Percentiles rank a stretch among this genome's conserved stretches.
Evolutionary conservation across 2,329 filamentous ascomycete genomes (phyloP).

Genomic region (Talaromyces sp.): DNA sequence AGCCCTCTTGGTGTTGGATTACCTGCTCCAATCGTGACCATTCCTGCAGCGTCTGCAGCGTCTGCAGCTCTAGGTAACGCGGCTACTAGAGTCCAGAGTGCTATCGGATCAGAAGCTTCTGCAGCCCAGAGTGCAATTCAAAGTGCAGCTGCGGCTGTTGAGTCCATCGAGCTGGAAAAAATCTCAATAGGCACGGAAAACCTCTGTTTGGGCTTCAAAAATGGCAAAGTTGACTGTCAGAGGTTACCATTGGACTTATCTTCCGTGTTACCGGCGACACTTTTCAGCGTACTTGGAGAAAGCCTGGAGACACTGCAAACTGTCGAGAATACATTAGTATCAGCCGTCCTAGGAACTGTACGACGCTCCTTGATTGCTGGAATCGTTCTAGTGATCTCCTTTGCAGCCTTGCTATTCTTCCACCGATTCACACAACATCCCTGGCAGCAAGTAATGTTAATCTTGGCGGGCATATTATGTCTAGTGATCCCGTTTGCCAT

Average conservation of each 20-base stretch:
- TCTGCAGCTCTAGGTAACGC: background rate
- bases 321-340: background rate
- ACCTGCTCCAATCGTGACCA: background rate
- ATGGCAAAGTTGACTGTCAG: background rate
- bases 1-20: background rate
- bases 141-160: background rate
- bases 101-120: background rate
- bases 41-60: background rate
- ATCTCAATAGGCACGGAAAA: background rate
- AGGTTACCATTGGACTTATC: background rate
- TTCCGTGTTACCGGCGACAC: background rate
- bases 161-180: background rate
- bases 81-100: background rate
- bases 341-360: background rate
- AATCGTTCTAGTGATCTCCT: background rate
- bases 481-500: background rate
- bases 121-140: background rate
- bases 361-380: background rate
- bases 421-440: background rate
- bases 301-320: background rate
- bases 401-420: background rate
- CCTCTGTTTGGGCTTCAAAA: background rate
- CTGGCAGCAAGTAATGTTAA: background rate
- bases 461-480: background rate
- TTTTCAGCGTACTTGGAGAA: background rate